Evolutionary conservation across 257 asterid species (phyloP), one percentile per base, ranked within the genome.

Genomic region (Paraleonurus japonicus): DNA sequence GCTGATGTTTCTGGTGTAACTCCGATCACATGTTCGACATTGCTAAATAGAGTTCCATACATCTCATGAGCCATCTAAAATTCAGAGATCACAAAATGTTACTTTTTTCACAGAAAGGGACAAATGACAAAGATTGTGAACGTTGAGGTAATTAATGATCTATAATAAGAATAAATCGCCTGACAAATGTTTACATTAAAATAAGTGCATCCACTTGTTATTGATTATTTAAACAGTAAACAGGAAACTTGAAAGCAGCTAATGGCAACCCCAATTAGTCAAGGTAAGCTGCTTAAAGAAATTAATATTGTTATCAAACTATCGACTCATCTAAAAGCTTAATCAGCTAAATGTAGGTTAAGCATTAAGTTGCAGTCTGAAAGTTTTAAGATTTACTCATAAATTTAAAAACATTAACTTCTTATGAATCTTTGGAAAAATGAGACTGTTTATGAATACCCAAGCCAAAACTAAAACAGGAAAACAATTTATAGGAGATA

Each of bases 21-120:
- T 75, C 97, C 99, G 51, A 82, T 86, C 57, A 87, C 95, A 65
- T 80, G 80, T 74, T 83, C 79, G 45, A 86, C 90, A 75, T 89
- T 86, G 78, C 89, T 78, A 79, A 64, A 83, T 77, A 88, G 78
- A 74, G 81, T 77, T 57, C 86, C 96, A 63, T 83, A 69, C 87
- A 95, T 80, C 79, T 88, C 97, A 75, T 81, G 41, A 45, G 97
- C 97, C 99, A 95, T 95, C 99, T 95, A 77, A 50, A n/a, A 70
- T 70, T 61, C 41, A 26, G 47, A 70, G 76, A 66, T 78, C 16
- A 54, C 43, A 26, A 70, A 73, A 37, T 30, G 57, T 73, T 71
- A 75, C n/a, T 62, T 28, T 27, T 69, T 57, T 33, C 2, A 5
- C 11, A 7, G 1, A 33, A 58, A 20, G 6, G 45, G 58, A 72